Conservation (phyloP, 805 yeast species). For the Candida nitratophila region DNA sequence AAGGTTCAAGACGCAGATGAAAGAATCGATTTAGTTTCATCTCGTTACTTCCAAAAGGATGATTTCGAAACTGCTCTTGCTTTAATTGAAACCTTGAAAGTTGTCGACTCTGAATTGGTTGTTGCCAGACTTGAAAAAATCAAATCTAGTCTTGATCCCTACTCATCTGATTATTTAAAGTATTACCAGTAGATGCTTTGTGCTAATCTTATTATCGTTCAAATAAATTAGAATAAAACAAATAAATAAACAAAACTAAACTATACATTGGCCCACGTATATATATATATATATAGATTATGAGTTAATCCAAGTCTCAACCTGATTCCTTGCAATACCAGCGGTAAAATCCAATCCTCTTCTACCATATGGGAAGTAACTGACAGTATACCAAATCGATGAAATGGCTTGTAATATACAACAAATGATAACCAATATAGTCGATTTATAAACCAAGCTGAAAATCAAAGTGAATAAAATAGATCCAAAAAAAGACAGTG, state of each 20-base stretch:
- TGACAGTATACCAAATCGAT: conserved; percentile 72
- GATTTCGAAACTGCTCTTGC: conserved; percentile 12
- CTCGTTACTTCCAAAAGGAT: conserved; percentile 8
- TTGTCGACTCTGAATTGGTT: too few relatives aligned
- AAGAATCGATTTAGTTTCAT: conserved; percentile 3
- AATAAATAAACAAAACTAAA: too few relatives aligned
- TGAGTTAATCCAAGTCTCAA: conserved; percentile 20
- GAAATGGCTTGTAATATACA: conserved; percentile 70
- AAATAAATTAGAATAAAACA: background rate
- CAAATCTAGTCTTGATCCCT: conserved; percentile 13
- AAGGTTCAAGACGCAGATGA: conserved; percentile 6
- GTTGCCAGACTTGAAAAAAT: conserved; percentile 7
- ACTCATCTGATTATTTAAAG: conserved; percentile 9
- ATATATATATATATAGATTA: too few relatives aligned
- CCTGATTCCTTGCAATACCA: conserved; percentile 34
- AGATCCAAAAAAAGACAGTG: conserved; percentile 63
- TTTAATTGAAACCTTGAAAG: conserved; percentile 7
- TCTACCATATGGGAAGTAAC: conserved; percentile 90
- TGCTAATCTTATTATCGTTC: too few relatives aligned
- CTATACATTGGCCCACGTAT: too few relatives aligned
- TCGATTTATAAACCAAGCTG: conserved; percentile 54
- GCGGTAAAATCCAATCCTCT: conserved; percentile 55
- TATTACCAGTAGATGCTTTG: background rate
- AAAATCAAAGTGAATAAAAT: conserved; percentile 67
- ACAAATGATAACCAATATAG: conserved; percentile 63